These are phyloP conservation scores for Grosmannia penicillata DNA, from an alignment of 2,329 filamentous ascomycete species.

Conservation along the genomic window DNA sequence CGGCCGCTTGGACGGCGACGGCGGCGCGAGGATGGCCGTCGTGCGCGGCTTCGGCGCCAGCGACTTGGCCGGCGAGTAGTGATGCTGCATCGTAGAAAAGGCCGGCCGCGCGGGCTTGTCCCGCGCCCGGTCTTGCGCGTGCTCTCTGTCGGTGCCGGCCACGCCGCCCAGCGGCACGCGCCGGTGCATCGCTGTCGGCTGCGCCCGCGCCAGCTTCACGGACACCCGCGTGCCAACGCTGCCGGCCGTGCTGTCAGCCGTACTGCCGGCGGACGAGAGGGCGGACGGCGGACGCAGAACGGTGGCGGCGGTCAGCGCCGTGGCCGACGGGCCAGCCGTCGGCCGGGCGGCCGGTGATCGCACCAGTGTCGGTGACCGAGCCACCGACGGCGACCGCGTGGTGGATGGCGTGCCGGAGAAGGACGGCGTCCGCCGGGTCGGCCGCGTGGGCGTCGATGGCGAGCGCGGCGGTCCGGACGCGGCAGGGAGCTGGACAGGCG, in stretches of 20 bases:
- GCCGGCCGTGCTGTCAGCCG: not conserved
- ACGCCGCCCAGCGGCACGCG: too few species aligned
- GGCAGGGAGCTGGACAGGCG: too few species aligned
- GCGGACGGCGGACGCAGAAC: conserved; percentile 22
- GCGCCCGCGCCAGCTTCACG: too few species aligned
- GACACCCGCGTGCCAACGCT: too few species aligned
- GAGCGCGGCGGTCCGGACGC: not conserved
- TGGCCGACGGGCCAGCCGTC: conserved; percentile 14
- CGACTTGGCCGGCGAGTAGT: conserved; percentile 50
- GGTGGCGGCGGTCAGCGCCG: conserved; percentile 21
- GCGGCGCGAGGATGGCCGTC: conserved; percentile 39
- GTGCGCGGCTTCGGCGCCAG: conserved; percentile 47
- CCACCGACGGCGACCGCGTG: too few species aligned
- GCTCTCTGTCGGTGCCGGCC: too few species aligned
- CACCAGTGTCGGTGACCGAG: too few species aligned
- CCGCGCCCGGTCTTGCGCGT: too few species aligned
- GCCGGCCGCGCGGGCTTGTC: conserved; percentile 26
- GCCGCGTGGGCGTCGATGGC: not conserved
- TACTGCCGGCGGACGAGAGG: conserved; percentile 8
- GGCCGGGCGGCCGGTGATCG: too few species aligned
- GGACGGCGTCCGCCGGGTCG: too few species aligned
- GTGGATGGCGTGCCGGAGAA: too few species aligned
- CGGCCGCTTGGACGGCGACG: conserved; percentile 46
- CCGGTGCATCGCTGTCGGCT: too few species aligned
- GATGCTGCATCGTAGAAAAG: conserved; percentile 50